Base-by-base conservation (phyloP, 1,284 basidiomycete species). In the Malassezia nana region DNA sequence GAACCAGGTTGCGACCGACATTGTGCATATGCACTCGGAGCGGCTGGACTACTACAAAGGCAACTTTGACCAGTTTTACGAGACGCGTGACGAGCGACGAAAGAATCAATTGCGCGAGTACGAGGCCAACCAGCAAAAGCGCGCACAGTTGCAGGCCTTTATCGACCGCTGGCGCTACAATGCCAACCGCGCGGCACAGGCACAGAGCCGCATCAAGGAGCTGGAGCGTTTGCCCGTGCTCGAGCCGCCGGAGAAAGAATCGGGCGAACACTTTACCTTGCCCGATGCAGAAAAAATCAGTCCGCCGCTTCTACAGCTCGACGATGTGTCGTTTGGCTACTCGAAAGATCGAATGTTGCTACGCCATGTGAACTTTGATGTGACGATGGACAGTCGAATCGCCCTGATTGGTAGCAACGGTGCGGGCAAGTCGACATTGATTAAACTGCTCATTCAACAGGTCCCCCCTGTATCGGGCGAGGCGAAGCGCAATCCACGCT, bases 11-110 rank as follows among this genome's bases (percentile, higher is more conserved):
- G 90, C 91, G 0, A 98, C 92, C 72, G 94, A 98, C 75, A 96
- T 98, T 66, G 83, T 98, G 31, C 90, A 96, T 75, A 89, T 95
- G 77, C 92, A 98, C 76, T 91, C 87, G 2, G 86, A 82, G 58
- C 82, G 94, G 48, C 80, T 99, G 22, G 92, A 98, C 75, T 50
- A 50, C 46, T 95, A 96, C 81, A 92, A 85, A 66, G 94, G 91
- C 64, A 96, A 98, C 78, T 99, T 98, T 76, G 84, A 87, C 1
- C 89, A 96, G 72, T 98, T 99, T 81, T 96, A 99, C 75, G 91
- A 92, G 3, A 99, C 94, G 22, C 92, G 95, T 76, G 87, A 86
- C 9, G 94, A 99, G 73, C 84, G 94, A 26, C 85, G 89, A 58
- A 83, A 84, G 59, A 91, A 92, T 70, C 79, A 94, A 74, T 83